Evolutionary conservation across 331 rosid genomes (phyloP), one percentile per base, ranked within the genome.

Genomic region (Pyrus hybrid): DNA sequence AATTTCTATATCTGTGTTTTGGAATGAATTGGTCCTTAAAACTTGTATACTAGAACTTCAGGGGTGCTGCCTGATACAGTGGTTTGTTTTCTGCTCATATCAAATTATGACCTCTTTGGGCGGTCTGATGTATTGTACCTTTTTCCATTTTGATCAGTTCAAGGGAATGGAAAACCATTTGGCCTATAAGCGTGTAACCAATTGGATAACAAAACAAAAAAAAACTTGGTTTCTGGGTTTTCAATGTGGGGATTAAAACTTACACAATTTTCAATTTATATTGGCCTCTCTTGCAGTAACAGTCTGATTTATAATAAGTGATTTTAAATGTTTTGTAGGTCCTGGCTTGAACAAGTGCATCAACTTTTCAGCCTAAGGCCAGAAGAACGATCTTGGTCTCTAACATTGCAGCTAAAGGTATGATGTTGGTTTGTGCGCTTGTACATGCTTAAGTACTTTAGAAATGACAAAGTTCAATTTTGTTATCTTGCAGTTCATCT

Each of bases 311-410:
- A 35, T 63, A 45, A 35, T 45, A 56, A 53, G n/a, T 62, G 7
- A 11, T 57, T 78, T 73, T 70, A 68, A 49, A 77, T 84, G 68
- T 75, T 51, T 67, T 76, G 29, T 77, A 93, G 97, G 88, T 72
- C 78, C 73, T 93, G 98, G 98, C 82, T 74, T 79, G 93, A 87
- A 80, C 89, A 83, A 81, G 96, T 87, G 71, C 80, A 41, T 29
- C 85, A 78, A 45, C 87, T 83, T 82, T 83, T 82, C 67, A 29
- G 71, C 67, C 78, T 73, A 70, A 62, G 71, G 72, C 73, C 60
- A 22, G 76, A 70, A 76, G 88, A 93, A 66, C 87, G 87, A 65
- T 82, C 90, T 65, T 90, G 91, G 98, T 77, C 87, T 79, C 79
- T 74, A 63, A 64, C 87, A 28, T 81, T 88, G 78, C 77, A 86